These are phyloP conservation scores for Rhizophora apiculata DNA, from an alignment of 345 rosid species.

Conservation along the genomic window DNA sequence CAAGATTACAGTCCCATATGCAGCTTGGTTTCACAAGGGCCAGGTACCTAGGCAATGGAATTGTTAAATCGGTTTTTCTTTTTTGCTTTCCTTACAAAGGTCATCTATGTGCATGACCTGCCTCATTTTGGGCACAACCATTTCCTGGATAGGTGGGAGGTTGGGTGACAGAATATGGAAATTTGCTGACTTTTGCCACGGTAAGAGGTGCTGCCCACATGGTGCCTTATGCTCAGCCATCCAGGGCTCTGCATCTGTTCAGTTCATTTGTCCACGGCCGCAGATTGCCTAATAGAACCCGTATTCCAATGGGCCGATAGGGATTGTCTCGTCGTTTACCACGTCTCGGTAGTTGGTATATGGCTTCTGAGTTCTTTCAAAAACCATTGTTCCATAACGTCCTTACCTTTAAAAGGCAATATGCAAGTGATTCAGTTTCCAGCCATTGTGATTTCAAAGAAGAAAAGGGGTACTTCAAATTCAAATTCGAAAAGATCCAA, in stretches of 20 bases:
- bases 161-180: conserved; percentile 79
- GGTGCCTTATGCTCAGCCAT: conserved; percentile 91
- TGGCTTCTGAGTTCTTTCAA: not conserved
- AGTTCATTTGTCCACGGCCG: conserved; percentile 59
- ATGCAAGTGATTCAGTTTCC: not conserved
- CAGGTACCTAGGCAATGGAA: conserved; percentile 47
- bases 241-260: conserved; percentile 80
- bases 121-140: not conserved
- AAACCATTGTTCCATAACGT: not conserved
- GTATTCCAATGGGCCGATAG: conserved; percentile 33
- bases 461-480: too few relatives aligned
- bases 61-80: not conserved
- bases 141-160: conserved; percentile 62
- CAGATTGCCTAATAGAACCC: conserved; percentile 60
- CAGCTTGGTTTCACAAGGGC: conserved; percentile 86
- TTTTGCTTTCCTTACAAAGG: too few relatives aligned
- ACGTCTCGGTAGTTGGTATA: not conserved
- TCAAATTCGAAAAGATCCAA: too few relatives aligned
- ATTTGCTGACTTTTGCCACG: conserved; percentile 66
- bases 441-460: conserved; percentile 1
- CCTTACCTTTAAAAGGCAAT: not conserved
- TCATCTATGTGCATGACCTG: not conserved
- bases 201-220: conserved; percentile 93
- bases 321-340: not conserved
- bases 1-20: conserved; percentile 61